Evolutionary conservation across 2,329 filamentous ascomycete genomes (phyloP).

Genomic region (Colletotrichum higginsianum): DNA sequence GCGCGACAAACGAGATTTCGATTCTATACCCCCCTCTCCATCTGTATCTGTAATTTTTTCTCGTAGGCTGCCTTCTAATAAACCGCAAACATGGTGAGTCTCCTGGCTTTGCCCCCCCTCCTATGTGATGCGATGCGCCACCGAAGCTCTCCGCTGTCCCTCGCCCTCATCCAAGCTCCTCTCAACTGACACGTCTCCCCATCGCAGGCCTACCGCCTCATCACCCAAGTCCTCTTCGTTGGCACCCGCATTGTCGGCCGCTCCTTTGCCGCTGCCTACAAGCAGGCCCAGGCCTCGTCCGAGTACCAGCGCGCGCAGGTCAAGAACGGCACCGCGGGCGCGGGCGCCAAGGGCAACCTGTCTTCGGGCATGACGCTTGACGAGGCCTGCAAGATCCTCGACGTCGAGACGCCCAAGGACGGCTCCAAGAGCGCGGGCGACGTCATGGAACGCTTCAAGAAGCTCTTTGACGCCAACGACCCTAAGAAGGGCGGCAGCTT

Average conservation of each 20-base stretch:
- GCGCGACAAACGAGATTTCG: constrained; percentile 8
- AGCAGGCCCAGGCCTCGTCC: constrained; percentile 90
- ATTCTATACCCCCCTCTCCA: neutral
- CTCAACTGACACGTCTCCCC: neutral
- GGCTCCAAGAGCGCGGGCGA: constrained; percentile 84
- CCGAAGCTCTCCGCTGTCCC: neutral
- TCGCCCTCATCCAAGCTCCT: neutral
- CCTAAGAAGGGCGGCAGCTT: constrained; percentile 97
- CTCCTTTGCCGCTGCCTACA: constrained; percentile 94
- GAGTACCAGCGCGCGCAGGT: constrained; percentile 83
- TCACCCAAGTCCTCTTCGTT: constrained; percentile 92
- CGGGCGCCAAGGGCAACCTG: constrained; percentile 57
- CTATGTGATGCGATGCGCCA: constrained; percentile 15
- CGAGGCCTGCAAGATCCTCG: constrained; percentile 97
- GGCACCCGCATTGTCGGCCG: constrained; percentile 93
- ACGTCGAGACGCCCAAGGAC: constrained; percentile 88
- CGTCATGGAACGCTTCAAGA: constrained; percentile 91
- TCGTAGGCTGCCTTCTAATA: constrained; percentile 23
- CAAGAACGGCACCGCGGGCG: constrained; percentile 66
- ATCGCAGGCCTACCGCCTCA: constrained; percentile 61
- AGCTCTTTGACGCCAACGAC: constrained; percentile 93
- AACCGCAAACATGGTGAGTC: constrained; percentile 41
- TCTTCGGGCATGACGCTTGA: constrained; percentile 89
- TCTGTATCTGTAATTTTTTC: neutral
- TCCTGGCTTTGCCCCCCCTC: neutral